Evolutionary conservation across 345 rosid species (phyloP).

Genomic region (Anacardium occidentale): DNA sequence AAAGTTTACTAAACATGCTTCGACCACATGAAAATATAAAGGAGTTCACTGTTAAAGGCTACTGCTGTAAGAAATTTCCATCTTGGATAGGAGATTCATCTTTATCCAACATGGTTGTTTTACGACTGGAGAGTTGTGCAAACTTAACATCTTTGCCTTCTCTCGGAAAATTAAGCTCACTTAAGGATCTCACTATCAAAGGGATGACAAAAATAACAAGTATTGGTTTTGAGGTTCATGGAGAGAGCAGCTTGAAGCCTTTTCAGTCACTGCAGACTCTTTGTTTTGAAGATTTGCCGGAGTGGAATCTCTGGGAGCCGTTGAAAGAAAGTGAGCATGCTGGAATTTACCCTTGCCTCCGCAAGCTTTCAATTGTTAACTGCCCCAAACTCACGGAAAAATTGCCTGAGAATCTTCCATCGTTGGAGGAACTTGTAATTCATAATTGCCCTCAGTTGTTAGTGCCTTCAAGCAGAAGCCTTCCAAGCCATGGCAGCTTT

Average conservation of each 20-base stretch:
- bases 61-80: not conserved
- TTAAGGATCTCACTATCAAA: constrained; percentile 3
- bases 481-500: not conserved
- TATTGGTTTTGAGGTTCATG: not conserved
- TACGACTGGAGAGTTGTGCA: not conserved
- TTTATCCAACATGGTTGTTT: not conserved
- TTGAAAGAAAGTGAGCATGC: too few species aligned
- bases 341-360: too few species aligned
- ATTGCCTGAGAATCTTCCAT: not conserved
- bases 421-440: not conserved
- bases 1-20: not conserved
- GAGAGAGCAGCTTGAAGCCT: not conserved
- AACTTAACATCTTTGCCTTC: not conserved
- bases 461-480: not conserved
- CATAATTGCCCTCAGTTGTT: not conserved
- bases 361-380: not conserved
- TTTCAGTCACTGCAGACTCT: not conserved
- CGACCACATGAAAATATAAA: not conserved
- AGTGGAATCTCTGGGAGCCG: too few species aligned
- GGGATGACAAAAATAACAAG: not conserved
- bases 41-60: not conserved
- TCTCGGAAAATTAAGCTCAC: not conserved
- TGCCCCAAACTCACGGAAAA: not conserved
- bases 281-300: not conserved
- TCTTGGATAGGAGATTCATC: constrained; percentile 4